Evolutionary conservation across 305 asterid genomes (phyloP), one percentile per base, ranked within the genome.

Genomic region (Fraxinus paxiana): DNA sequence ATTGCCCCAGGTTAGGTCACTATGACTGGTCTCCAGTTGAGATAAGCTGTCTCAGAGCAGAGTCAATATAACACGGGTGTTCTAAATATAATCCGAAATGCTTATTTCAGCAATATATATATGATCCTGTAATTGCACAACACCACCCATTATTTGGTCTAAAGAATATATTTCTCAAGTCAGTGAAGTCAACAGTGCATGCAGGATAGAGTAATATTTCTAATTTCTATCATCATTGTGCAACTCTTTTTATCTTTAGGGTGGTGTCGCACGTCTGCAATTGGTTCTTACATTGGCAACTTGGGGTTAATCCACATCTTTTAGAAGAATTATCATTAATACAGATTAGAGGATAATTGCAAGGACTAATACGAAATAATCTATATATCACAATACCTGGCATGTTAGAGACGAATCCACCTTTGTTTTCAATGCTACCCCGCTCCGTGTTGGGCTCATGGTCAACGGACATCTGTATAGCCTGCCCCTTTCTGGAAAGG

Each of bases 381-480:
- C n/a, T 24, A 12, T 15, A 51, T 73, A 9, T 28, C 20, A 48
- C 5, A 56, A 38, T 84, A 96, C 99, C 99, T 81, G 99, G 99
- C 97, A 96, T 89, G 88, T 96, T 96, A 7, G 99, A 94, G 85
- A 96, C 99, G 70, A 96, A 96, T 73, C 99, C 99, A 34, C 99
- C 99, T 87, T 90, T 87, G 80, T 92, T 80, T 85, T 94, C 98
- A 71, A 96, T 96, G 86, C 94, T 91, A 10, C 87, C 92, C 1
- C 99, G 88, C 86, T 96, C 99, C 0, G 93, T 90, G 80, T 93
- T 93, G 72, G 99, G 99, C 87, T 96, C 99, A n/a, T 96, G 99
- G 82, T 96, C 99, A 20, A 92, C 82, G 15, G 90, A 89, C 93
- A 96, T 87, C 81, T 93, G 98, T 82, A 93, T 87, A 22, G 98